Conservation (phyloP, 345 rosid species). For the Erysimum cheiranthoides region DNA sequence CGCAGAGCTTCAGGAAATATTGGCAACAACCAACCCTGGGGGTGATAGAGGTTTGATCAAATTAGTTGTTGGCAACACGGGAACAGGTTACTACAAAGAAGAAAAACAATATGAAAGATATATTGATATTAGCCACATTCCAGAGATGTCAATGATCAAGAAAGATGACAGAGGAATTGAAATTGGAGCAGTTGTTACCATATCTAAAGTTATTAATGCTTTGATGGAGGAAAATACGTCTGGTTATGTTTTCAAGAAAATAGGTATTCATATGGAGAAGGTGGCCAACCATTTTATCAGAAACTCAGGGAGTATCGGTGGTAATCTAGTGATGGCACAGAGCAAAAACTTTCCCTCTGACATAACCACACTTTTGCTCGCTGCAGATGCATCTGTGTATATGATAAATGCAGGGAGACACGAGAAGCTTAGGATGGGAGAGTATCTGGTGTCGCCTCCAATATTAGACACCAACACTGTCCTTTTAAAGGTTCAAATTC, state of each 20-base stretch:
- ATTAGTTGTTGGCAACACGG: slow-evolving; percentile 80
- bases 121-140: slow-evolving; percentile 68
- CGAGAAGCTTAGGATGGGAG: slow-evolving; percentile 59
- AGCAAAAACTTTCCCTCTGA: slow-evolving; percentile 79
- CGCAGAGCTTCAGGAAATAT: slow-evolving; percentile 57
- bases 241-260: slow-evolving; percentile 51
- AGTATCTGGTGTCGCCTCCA: slow-evolving; percentile 69
- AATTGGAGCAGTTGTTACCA: slow-evolving; percentile 82
- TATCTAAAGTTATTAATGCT: slow-evolving; percentile 70
- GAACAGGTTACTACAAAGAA: slow-evolving; percentile 78
- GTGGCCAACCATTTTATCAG: slow-evolving; percentile 62
- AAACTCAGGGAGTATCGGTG: slow-evolving; percentile 80
- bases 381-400: slow-evolving; percentile 59
- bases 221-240: slow-evolving; percentile 51
- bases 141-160: slow-evolving; percentile 61
- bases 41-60: slow-evolving; percentile 40
- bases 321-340: slow-evolving; percentile 88
- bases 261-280: slow-evolving; percentile 80
- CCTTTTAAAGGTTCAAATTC: slow-evolving; percentile 63
- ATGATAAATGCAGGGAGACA: slow-evolving; percentile 49
- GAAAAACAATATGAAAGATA: slow-evolving; percentile 53
- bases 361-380: slow-evolving; percentile 75
- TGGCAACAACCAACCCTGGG: slow-evolving; percentile 35
- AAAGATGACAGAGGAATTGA: slow-evolving; percentile 59
- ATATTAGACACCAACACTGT: slow-evolving; percentile 53